Evolutionary conservation across 345 rosid species (phyloP), one percentile per base, ranked within the genome.

Genomic region (Bruguiera gymnorhiza): DNA sequence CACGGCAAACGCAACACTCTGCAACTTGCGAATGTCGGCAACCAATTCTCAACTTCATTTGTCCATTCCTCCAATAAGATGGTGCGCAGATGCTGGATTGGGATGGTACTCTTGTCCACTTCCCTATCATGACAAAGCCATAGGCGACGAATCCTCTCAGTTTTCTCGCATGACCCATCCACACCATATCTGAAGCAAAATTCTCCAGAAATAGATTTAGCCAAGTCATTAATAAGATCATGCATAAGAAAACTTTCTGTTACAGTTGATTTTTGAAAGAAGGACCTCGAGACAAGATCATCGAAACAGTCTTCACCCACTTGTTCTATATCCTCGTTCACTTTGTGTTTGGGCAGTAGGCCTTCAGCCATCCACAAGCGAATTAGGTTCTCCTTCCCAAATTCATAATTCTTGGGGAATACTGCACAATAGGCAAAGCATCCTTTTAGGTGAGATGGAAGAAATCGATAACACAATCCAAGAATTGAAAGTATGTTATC

Each of bases 361-460:
- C 70, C 67, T n/a, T 68, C 67, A 0, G 78, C 67, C 70, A 75
- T 75, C 67, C 67, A 75, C 10, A 75, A 65, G 4, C 8, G 21
- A 5, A 65, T n/a, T 30, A 65, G 18, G 16, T 65, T 4, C 21
- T 51, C 16, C 6, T 48, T 65, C 3, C 0, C 3, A 15, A 65
- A 65, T 8, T 1, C 3, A 18, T 27, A 65, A 26, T 48, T 46
- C 58, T 65, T 65, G 0, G 69, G 59, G 20, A 50, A 65, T 20
- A 62, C 5, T 3, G 51, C 26, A 37, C 66, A 62, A 37, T 36
- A 39, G 23, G 53, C 53, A 37, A 62, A 62, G 29, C 66, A 62
- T 6, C 23, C 23, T 21, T 62, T 62, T 3, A 62, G 53, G 5
- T 23, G 32, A 19, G 59, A 51, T 48, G 69, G 56, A 65, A 65